Evolutionary conservation across 306 rosid genomes (phyloP).

Genomic region (Quercus aquifolioides): DNA sequence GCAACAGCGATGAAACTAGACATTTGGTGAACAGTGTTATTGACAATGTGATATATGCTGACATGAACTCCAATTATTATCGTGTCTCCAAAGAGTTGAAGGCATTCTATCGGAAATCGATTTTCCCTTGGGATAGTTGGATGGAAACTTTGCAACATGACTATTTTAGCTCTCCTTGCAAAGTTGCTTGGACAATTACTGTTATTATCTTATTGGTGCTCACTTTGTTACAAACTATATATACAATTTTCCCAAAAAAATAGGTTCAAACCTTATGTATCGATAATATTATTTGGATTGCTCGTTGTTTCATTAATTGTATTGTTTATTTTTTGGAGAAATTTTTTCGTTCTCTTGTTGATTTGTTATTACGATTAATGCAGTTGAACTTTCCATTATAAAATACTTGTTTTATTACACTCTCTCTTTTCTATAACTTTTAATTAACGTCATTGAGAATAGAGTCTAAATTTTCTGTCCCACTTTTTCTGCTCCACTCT

Average conservation of each 20-base stretch:
- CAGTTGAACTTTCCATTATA: too few relatives aligned
- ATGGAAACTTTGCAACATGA: background rate
- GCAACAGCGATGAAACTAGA: background rate
- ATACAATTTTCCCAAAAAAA: background rate
- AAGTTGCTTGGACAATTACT: background rate
- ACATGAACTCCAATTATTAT: background rate
- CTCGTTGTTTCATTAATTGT: too few relatives aligned
- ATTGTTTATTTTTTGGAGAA: too few relatives aligned
- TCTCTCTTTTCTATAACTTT: too few relatives aligned
- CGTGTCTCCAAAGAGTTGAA: background rate
- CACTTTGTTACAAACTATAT: background rate
- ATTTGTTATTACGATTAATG: too few relatives aligned
- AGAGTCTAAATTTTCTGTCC: too few relatives aligned
- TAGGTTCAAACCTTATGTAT: background rate
- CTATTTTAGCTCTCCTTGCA: background rate
- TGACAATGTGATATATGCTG: too few relatives aligned
- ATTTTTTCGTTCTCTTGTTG: too few relatives aligned
- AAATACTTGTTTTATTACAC: too few relatives aligned
- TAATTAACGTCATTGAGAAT: too few relatives aligned
- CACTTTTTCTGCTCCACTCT: too few relatives aligned
- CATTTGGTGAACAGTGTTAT: background rate
- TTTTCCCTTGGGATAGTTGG: background rate
- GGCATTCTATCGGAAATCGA: background rate
- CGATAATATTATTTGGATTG: too few relatives aligned
- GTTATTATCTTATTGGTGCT: background rate